Evolutionary conservation across 306 rosid species (phyloP).

Genomic region (Medicago ruthenica): DNA sequence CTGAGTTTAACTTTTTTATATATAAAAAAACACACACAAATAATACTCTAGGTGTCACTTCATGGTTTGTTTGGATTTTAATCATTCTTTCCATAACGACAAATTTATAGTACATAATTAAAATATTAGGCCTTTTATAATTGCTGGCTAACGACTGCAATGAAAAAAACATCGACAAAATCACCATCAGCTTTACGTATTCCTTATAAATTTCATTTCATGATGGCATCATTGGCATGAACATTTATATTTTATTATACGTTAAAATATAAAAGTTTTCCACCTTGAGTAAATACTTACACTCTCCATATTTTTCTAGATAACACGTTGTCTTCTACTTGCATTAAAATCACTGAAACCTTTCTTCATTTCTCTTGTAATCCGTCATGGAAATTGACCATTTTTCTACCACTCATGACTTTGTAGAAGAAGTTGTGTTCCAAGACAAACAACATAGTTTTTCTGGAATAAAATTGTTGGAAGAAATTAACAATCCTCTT

Average conservation of each 20-base stretch:
- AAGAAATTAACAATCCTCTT: constrained; percentile 4
- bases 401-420: constrained; percentile 46
- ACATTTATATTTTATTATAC: no score
- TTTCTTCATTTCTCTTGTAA: no score
- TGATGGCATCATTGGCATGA: no score
- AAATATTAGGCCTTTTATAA: constrained; percentile 8
- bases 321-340: constrained; percentile 31
- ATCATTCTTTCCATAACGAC: constrained; percentile 26
- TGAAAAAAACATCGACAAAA: constrained; percentile 44
- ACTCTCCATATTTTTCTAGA: constrained; percentile 33
- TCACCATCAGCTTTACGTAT: constrained; percentile 43
- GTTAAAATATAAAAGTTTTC: constrained; percentile 28
- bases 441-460: neutral
- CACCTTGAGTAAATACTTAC: neutral
- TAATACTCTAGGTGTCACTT: neutral
- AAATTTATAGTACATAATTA: constrained; percentile 7
- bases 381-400: constrained; percentile 46
- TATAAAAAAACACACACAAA: neutral
- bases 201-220: neutral
- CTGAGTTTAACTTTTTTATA: no score
- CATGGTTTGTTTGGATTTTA: constrained; percentile 22
- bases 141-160: constrained; percentile 44
- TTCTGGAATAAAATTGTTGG: neutral
- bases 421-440: constrained; percentile 35
- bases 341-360: neutral